Evolutionary conservation across 2,329 filamentous ascomycete species (phyloP).

Genomic region (Apiospora hydei): DNA sequence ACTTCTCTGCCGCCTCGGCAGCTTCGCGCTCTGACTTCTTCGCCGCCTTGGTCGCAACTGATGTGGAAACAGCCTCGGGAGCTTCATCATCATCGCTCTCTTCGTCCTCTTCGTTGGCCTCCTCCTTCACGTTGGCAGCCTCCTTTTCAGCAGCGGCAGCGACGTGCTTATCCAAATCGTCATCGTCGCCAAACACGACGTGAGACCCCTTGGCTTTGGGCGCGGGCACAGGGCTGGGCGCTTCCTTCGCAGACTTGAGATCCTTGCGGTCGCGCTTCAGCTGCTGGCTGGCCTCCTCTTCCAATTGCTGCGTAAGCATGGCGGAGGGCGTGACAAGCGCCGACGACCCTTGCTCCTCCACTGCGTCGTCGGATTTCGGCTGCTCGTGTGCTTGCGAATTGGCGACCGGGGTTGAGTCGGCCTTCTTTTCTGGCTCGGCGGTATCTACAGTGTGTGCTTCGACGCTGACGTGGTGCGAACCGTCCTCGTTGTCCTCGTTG

Average conservation of each 20-base stretch:
- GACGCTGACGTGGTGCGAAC: constrained; percentile 30
- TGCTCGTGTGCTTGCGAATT: constrained; percentile 35
- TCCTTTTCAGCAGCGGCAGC: constrained; percentile 35
- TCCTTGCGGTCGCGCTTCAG: constrained; percentile 33
- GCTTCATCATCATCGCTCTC: constrained; percentile 60
- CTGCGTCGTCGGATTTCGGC: not conserved
- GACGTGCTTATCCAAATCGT: constrained; percentile 43
- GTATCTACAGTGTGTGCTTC: constrained; percentile 33
- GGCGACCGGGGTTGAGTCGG: constrained; percentile 30
- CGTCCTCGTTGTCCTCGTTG: constrained; percentile 25
- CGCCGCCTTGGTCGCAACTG: constrained; percentile 54
- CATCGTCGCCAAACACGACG: constrained; percentile 42
- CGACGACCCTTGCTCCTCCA: constrained; percentile 27
- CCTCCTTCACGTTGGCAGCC: not conserved
- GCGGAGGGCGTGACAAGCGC: constrained; percentile 32
- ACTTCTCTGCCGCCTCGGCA: constrained; percentile 60
- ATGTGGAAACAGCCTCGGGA: constrained; percentile 65
- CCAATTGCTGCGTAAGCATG: constrained; percentile 41
- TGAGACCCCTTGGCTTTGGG: constrained; percentile 36
- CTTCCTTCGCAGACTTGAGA: not conserved
- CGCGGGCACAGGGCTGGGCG: constrained; percentile 25
- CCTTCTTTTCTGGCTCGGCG: constrained; percentile 31
- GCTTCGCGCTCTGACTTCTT: constrained; percentile 55
- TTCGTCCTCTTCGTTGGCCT: constrained; percentile 40
- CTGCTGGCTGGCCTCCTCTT: constrained; percentile 41